phyloP scores from a whole-genome alignment of 23 red algal species.

The Chondrus crispus region DNA sequence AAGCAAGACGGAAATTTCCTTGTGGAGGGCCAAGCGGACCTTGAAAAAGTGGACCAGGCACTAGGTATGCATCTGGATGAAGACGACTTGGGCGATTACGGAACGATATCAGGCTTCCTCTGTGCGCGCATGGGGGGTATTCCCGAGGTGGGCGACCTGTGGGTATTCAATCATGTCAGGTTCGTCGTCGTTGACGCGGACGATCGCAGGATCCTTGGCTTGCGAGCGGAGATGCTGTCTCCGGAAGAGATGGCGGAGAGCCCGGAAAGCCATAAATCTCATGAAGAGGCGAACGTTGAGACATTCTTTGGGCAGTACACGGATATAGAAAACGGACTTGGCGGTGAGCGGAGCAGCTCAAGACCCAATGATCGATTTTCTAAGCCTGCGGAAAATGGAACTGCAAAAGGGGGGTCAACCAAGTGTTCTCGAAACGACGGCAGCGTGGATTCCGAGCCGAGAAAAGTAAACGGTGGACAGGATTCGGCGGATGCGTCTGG shows the following conservation, averaged over 20 bases:
- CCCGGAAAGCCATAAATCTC: conserved; percentile 1
- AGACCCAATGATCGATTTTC: not conserved
- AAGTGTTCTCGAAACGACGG: no score
- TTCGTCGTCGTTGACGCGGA: conserved; percentile 81
- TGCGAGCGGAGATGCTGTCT: conserved; percentile 57
- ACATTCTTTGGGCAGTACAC: not conserved
- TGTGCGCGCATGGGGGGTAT: conserved; percentile 92
- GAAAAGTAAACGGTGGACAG: no score
- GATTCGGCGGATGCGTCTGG: no score
- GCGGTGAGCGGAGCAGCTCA: no score
- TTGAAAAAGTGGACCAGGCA: conserved; percentile 79
- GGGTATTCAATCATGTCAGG: conserved; percentile 55
- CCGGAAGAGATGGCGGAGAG: conserved; percentile 49
- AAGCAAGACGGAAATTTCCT: conserved; percentile 27
- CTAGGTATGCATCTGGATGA: conserved; percentile 59
- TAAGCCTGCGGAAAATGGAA: not conserved
- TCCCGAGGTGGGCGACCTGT: conserved; percentile 62
- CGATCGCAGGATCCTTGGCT: conserved; percentile 83
- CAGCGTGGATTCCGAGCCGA: no score
- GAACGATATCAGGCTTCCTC: conserved; percentile 93
- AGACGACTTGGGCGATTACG: conserved; percentile 91
- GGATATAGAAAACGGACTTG: no score
- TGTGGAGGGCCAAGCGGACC: conserved; percentile 81
- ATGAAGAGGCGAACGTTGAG: conserved; percentile 5
- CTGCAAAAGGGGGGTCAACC: not conserved